These are phyloP conservation scores for Coelastrella sp. DNA, from an alignment of 139 green algal species.

Conservation along the genomic window DNA sequence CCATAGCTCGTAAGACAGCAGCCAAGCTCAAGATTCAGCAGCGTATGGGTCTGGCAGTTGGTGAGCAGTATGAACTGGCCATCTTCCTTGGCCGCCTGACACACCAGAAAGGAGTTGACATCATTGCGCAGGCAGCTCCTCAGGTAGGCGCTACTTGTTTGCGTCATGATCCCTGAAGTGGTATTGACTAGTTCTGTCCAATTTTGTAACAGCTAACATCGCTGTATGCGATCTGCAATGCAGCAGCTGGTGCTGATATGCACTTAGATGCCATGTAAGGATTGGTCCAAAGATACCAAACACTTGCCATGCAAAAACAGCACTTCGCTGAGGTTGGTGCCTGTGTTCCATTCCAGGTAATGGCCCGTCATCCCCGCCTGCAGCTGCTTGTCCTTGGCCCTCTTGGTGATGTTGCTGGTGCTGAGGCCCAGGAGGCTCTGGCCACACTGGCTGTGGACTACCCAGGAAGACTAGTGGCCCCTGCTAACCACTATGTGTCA, in stretches of 20 bases:
- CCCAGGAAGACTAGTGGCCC: slow-evolving; percentile 49
- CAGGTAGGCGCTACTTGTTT: not conserved
- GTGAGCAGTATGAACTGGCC: slow-evolving; percentile 39
- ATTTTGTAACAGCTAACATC: too few relatives aligned
- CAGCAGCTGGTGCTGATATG: not conserved
- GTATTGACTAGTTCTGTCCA: too few relatives aligned
- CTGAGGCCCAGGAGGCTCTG: slow-evolving; percentile 19
- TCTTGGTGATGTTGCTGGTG: slow-evolving; percentile 53
- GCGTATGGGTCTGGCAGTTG: slow-evolving; percentile 45
- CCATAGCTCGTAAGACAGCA: slow-evolving; percentile 39
- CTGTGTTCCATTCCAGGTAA: not conserved
- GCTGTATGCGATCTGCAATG: too few relatives aligned
- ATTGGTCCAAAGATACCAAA: too few relatives aligned
- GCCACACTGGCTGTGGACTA: slow-evolving; percentile 38
- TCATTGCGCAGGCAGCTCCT: slow-evolving; percentile 47
- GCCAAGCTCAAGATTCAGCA: slow-evolving; percentile 53
- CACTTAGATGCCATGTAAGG: too few relatives aligned
- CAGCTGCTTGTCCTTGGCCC: slow-evolving; percentile 61
- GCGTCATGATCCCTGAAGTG: too few relatives aligned
- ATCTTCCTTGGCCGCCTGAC: slow-evolving; percentile 61
- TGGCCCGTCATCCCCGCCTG: slow-evolving; percentile 11
- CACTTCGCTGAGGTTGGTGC: too few relatives aligned
- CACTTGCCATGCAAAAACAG: too few relatives aligned
- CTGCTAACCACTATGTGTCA: slow-evolving; percentile 56
- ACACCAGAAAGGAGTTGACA: slow-evolving; percentile 62